Evolutionary conservation across 495 filamentous ascomycete genomes (phyloP).

Genomic region (Penicillium malachiteum): DNA sequence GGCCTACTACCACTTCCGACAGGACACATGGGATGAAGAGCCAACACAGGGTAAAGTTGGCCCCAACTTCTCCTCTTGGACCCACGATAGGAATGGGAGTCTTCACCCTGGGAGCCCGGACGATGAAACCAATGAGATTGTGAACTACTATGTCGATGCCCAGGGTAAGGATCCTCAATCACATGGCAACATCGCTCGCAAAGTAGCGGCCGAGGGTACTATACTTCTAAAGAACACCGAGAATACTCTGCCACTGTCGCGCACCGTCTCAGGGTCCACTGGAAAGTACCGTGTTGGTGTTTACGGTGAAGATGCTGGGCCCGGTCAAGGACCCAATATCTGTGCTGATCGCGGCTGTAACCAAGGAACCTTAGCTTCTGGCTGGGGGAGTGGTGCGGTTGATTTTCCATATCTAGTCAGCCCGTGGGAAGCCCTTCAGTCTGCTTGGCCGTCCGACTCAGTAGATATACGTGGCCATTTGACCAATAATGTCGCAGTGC

Average conservation of each 20-base stretch:
- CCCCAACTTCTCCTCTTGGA: slow-evolving; percentile 94
- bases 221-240: slow-evolving; percentile 80
- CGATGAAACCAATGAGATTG: slow-evolving; percentile 51
- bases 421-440: slow-evolving; percentile 64
- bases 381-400: slow-evolving; percentile 89
- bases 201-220: slow-evolving; percentile 79
- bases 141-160: slow-evolving; percentile 77
- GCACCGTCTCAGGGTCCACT: slow-evolving; percentile 43
- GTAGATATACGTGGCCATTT: slow-evolving; percentile 61
- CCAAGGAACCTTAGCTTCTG: slow-evolving; percentile 76
- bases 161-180: slow-evolving; percentile 58
- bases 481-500: slow-evolving; percentile 51
- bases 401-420: slow-evolving; percentile 81
- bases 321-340: slow-evolving; percentile 66
- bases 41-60: slow-evolving; percentile 59
- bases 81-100: slow-evolving; percentile 64
- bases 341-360: slow-evolving; percentile 80
- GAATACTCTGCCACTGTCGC: slow-evolving; percentile 60
- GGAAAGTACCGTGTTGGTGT: slow-evolving; percentile 63
- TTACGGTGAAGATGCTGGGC: slow-evolving; percentile 81
- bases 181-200: slow-evolving; percentile 67
- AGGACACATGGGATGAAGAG: slow-evolving; percentile 65
- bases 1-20: slow-evolving; percentile 85
- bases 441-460: slow-evolving; percentile 56
- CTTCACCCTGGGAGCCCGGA: slow-evolving; percentile 64